These are phyloP conservation scores for Garcia nutans DNA, from an alignment of 345 rosid species.

Conservation along the genomic window DNA sequence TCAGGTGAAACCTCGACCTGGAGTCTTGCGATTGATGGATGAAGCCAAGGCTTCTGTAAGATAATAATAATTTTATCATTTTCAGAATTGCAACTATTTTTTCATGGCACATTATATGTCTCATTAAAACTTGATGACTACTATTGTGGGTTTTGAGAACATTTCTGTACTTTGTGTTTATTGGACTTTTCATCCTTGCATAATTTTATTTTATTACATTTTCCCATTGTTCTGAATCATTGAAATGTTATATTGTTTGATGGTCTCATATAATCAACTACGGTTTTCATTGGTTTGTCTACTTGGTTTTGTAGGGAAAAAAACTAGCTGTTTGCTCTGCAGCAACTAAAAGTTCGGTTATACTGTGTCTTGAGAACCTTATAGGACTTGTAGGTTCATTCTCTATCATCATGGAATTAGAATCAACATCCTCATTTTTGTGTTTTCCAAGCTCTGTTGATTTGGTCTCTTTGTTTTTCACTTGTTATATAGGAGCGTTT, in stretches of 20 bases:
- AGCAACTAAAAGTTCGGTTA: constrained; percentile 94
- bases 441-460: neutral
- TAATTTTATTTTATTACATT: neutral
- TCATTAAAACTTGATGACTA: neutral
- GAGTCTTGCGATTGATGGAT: constrained; percentile 90
- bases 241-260: neutral
- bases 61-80: constrained; percentile 11
- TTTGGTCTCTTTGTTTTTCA: constrained; percentile 4
- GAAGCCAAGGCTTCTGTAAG: constrained; percentile 90
- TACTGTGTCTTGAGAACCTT: constrained; percentile 86
- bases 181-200: neutral
- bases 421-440: neutral
- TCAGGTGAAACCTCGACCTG: constrained; percentile 91
- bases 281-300: neutral
- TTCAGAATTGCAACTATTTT: neutral
- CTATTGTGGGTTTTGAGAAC: neutral
- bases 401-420: neutral
- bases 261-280: neutral
- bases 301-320: constrained; percentile 55
- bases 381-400: constrained; percentile 59
- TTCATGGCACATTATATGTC: neutral
- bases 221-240: neutral
- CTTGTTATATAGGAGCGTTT: constrained; percentile 60
- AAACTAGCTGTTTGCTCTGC: constrained; percentile 90
- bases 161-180: neutral